phyloP scores from a whole-genome alignment of 331 rosid genomes.

The Erythrophleum ivorense region DNA sequence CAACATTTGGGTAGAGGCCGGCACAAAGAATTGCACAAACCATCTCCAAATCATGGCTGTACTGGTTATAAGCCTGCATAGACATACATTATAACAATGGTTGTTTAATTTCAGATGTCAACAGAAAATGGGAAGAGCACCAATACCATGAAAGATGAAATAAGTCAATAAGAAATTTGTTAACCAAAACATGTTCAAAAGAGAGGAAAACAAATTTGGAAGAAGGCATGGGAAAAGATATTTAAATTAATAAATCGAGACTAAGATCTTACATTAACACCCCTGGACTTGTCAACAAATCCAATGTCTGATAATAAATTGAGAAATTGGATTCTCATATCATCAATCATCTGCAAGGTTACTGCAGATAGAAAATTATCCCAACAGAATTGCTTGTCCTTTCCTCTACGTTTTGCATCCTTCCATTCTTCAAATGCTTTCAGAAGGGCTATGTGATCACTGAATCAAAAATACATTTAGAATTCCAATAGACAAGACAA shows the following conservation, averaged over 20 bases:
- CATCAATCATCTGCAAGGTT: conserved; percentile 95
- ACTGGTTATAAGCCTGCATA: conserved; percentile 89
- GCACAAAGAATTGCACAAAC: conserved; percentile 96
- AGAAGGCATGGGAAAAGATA: not conserved
- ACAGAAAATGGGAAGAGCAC: conserved; percentile 20
- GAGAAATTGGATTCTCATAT: conserved; percentile 93
- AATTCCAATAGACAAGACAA: conserved; percentile 32
- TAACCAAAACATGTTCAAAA: conserved; percentile 19
- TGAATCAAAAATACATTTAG: conserved; percentile 45
- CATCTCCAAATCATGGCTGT: conserved; percentile 92
- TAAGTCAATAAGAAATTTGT: conserved; percentile 1
- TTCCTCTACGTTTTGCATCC: conserved; percentile 74
- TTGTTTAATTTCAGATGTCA: conserved; percentile 15
- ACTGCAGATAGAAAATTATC: conserved; percentile 82
- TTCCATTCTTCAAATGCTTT: conserved; percentile 98
- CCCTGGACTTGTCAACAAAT: conserved; percentile 90
- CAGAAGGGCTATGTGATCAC: conserved; percentile 95
- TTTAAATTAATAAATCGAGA: conserved; percentile 32
- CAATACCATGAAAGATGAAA: conserved; percentile 34
- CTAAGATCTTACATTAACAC: conserved; percentile 62
- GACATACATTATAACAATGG: conserved; percentile 15
- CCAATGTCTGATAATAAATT: conserved; percentile 87
- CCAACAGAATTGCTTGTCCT: conserved; percentile 81
- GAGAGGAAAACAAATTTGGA: conserved; percentile 11
- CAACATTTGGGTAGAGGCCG: conserved; percentile 94